Base-by-base conservation (phyloP, 176 grass and related monocot species). In the Ampelocalamus luodianensis region DNA sequence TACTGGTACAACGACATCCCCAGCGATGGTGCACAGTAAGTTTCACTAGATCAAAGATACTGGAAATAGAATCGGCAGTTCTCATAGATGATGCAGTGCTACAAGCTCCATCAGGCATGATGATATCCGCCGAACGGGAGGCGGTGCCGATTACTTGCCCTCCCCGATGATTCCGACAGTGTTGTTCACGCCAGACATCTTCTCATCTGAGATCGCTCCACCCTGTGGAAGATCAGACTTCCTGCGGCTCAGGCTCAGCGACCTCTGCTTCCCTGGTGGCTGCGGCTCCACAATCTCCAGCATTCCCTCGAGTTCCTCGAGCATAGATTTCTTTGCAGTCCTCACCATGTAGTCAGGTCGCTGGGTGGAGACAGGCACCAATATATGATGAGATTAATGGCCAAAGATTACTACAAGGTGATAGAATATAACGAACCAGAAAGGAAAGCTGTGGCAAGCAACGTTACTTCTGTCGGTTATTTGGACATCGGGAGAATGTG, bases 271-370 rank as follows among this genome's bases (percentile, higher is more conserved):
- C 24, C 88, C 90, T 17, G 70, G 65, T 27, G 89, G 91, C 75
- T 99, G 93, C 45, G 96, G 90, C 58, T 99, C 93, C 37, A 98
- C 91, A 23, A 89, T 80, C 27, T 99, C 96, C 39, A 96, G 83
- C 84, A 99, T 96, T 5, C 84, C 86, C 75, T 99, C 93, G 1
- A 96, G 93, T 72, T 99, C 96, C 10, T 92, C 86, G 1, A 98
- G 61, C 93, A 98, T 98, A 55, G 93, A 92, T 66, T 87, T 98
- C 87, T 92, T 98, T 1, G 89, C 80, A 1, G 81, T 80, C 56
- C 96, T 78, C 24, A 98, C 96, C 96, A 98, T 95, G n/a, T n/a
- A n/a, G n/a, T n/a, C n/a, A n/a, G n/a, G n/a, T n/a, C n/a, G n/a
- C n/a, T n/a, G n/a, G n/a, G n/a, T 29, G 29, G 29, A 29, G 29